A percentile compares a stretch with the other conserved stretches of the same genome.
phyloP scores from a whole-genome alignment of 345 rosid genomes.

The Leavenworthia alabamica region DNA sequence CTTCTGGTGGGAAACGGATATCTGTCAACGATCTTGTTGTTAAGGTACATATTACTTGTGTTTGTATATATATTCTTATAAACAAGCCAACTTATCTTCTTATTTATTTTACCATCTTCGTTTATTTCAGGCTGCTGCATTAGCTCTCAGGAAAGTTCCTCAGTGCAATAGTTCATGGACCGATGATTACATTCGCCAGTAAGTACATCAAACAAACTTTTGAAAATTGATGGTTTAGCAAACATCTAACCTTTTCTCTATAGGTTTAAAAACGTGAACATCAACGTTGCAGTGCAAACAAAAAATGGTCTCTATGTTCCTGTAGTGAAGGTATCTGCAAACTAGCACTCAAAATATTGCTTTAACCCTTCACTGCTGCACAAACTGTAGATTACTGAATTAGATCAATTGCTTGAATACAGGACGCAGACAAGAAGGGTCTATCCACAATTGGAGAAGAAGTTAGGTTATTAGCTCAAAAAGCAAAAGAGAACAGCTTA shows the following conservation, averaged over 20 bases:
- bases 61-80: slow-evolving; percentile 2
- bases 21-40: slow-evolving; percentile 95
- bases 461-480: slow-evolving; percentile 80
- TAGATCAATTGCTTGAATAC: slow-evolving; percentile 18
- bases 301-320: slow-evolving; percentile 95
- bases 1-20: slow-evolving; percentile 85
- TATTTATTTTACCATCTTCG: not conserved
- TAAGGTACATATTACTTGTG: slow-evolving; percentile 50
- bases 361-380: not conserved
- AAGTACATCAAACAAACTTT: slow-evolving; percentile 28
- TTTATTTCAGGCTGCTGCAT: slow-evolving; percentile 81
- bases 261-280: slow-evolving; percentile 80
- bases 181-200: slow-evolving; percentile 87
- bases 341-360: not conserved
- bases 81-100: not conserved
- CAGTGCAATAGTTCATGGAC: slow-evolving; percentile 98
- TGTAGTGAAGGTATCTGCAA: slow-evolving; percentile 62
- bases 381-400: slow-evolving; percentile 4
- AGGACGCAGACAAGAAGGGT: slow-evolving; percentile 97
- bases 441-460: slow-evolving; percentile 70
- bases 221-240: not conserved
- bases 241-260: not conserved
- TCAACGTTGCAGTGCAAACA: slow-evolving; percentile 93
- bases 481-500: slow-evolving; percentile 79
- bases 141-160: slow-evolving; percentile 88